A percentile compares a stretch with the other conserved stretches of the same genome.
phyloP scores from a whole-genome alignment of 768 basidiomycete genomes.

The Guyanaporus albipodus region DNA sequence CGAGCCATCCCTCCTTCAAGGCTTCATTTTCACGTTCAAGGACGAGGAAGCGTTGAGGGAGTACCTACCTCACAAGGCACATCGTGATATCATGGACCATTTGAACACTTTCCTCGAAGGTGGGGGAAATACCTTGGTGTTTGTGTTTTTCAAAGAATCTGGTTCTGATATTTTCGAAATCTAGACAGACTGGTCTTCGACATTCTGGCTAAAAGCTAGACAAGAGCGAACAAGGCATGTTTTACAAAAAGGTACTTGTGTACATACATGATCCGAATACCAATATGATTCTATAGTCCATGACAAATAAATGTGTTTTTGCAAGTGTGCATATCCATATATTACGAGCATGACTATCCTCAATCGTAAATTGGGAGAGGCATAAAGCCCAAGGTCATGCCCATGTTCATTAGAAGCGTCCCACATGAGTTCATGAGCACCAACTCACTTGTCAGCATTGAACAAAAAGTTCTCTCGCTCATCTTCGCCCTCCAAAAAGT shows the following conservation, averaged over 20 bases:
- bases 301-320: no score
- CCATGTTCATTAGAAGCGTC: conserved; percentile 5
- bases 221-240: conserved; percentile 8
- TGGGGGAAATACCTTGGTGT: no score
- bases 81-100: conserved; percentile 4
- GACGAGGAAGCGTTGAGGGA: conserved; percentile 9
- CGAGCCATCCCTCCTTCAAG: conserved; percentile 10
- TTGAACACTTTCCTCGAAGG: conserved; percentile 17
- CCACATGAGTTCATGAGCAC: background rate
- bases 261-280: no score
- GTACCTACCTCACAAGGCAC: conserved; percentile 15
- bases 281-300: no score
- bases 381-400: conserved; percentile 42
- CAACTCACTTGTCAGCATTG: conserved; percentile 70
- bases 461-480: conserved; percentile 90
- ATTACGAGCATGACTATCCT: background rate
- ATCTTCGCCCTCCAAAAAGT: conserved; percentile 93
- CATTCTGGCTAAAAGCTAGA: conserved; percentile 14
- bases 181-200: conserved; percentile 24
- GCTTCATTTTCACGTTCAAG: conserved; percentile 23
- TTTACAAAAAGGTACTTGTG: no score
- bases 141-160: no score
- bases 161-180: background rate
- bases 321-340: no score
- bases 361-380: conserved; percentile 74